These are phyloP conservation scores for Lichtheimia ramosa DNA, from an alignment of 371 early-diverging fungal species.

Conservation along the genomic window DNA sequence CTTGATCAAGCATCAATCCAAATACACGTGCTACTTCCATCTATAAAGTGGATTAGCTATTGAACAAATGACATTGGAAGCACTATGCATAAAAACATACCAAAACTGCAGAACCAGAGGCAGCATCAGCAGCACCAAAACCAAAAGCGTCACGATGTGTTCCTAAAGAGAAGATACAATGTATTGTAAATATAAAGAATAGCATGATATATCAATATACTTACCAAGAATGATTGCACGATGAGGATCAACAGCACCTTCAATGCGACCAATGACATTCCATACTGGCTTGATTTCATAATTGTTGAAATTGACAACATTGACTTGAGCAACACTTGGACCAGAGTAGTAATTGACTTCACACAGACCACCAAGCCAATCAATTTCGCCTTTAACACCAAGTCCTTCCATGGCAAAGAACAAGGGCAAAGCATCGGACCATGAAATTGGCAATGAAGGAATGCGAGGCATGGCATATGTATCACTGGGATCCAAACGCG, in stretches of 20 bases:
- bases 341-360: constrained; percentile 56
- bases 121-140: constrained; percentile 61
- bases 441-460: constrained; percentile 69
- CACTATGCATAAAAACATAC: constrained; percentile 13
- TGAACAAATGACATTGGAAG: too few relatives aligned
- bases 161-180: constrained; percentile 19
- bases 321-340: constrained; percentile 47
- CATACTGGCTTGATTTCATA: constrained; percentile 56
- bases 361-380: constrained; percentile 50
- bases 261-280: constrained; percentile 63
- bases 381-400: constrained; percentile 28
- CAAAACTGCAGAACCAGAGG: constrained; percentile 63
- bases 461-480: constrained; percentile 50
- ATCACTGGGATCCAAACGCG: constrained; percentile 49
- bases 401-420: constrained; percentile 48
- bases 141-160: constrained; percentile 73
- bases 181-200: not conserved
- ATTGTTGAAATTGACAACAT: constrained; percentile 57
- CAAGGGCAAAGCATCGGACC: constrained; percentile 60
- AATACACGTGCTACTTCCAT: constrained; percentile 59
- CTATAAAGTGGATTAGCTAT: constrained; percentile 12
- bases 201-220: not conserved
- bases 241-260: constrained; percentile 56
- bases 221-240: constrained; percentile 56
- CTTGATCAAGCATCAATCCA: constrained; percentile 54